A percentile compares a stretch with the other conserved stretches of the same genome.
phyloP scores from a whole-genome alignment of 345 rosid species.

The Capsella bursapastoris region DNA sequence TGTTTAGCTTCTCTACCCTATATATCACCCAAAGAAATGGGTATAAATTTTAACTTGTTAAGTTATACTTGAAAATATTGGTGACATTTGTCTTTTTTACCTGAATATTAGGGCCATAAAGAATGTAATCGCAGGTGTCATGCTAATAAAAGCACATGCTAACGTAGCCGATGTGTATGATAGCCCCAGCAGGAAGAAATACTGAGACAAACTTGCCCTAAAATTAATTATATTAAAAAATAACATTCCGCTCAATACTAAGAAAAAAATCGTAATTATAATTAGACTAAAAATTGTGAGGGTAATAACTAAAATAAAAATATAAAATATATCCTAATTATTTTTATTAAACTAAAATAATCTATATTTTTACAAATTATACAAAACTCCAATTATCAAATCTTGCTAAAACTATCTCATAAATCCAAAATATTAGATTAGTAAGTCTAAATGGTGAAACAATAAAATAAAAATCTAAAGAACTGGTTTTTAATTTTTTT shows the following conservation, averaged over 20 bases:
- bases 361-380: neutral
- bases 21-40: conserved; percentile 29
- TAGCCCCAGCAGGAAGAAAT: conserved; percentile 67
- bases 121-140: conserved; percentile 72
- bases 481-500: too few relatives aligned
- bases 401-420: neutral
- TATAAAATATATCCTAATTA: neutral
- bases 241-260: neutral
- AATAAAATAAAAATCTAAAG: too few relatives aligned
- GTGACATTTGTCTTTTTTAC: conserved; percentile 34
- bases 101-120: conserved; percentile 68
- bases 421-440: neutral
- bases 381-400: neutral
- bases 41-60: neutral
- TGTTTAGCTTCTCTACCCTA: conserved; percentile 61
- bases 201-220: conserved; percentile 74
- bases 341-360: neutral
- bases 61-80: neutral
- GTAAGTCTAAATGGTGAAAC: too few relatives aligned
- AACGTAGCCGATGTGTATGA: conserved; percentile 72
- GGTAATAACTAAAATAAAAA: neutral
- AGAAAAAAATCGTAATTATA: neutral
- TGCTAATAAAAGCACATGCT: conserved; percentile 70
- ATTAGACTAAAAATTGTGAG: neutral
- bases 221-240: neutral